Evolutionary conservation across 2,329 filamentous ascomycete species (phyloP).

Genomic region (Cladophialophora carrionii): DNA sequence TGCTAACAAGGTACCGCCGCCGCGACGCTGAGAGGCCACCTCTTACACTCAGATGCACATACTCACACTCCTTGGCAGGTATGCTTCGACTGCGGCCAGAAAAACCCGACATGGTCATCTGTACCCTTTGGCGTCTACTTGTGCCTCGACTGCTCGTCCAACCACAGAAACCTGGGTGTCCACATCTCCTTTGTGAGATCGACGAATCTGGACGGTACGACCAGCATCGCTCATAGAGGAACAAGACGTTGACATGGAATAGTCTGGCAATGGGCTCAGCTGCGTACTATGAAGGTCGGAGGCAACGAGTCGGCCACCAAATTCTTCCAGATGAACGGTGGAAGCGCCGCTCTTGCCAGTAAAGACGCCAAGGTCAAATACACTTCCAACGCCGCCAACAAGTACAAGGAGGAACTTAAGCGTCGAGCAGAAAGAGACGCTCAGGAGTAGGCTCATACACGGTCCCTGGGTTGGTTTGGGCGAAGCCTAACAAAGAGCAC

Average conservation of each 20-base stretch:
- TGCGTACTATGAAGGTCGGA: slow-evolving; percentile 96
- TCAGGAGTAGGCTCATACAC: slow-evolving; percentile 66
- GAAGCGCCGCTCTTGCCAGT: slow-evolving; percentile 88
- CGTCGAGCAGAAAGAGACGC: slow-evolving; percentile 80
- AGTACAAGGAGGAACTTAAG: slow-evolving; percentile 97
- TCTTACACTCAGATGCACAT: slow-evolving; percentile 29
- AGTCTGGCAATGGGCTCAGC: slow-evolving; percentile 99
- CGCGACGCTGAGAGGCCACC: slow-evolving; percentile 35
- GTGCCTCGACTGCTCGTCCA: slow-evolving; percentile 94
- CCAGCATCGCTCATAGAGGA: background rate
- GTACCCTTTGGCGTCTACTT: slow-evolving; percentile 97
- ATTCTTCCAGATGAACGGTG: slow-evolving; percentile 96
- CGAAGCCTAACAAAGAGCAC: slow-evolving; percentile 16
- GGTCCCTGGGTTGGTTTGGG: background rate
- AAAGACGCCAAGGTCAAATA: slow-evolving; percentile 98
- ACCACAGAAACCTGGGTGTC: slow-evolving; percentile 95
- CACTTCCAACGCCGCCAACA: slow-evolving; percentile 85
- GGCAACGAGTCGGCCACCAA: slow-evolving; percentile 98
- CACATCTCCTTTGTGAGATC: slow-evolving; percentile 99
- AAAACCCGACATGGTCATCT: slow-evolving; percentile 98
- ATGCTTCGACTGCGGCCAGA: slow-evolving; percentile 97
- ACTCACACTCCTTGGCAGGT: slow-evolving; percentile 58
- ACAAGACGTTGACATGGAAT: slow-evolving; percentile 37
- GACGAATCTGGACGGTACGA: slow-evolving; percentile 94
- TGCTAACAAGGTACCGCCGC: slow-evolving; percentile 77